Conservation (phyloP, 176 grass and related monocot species). For the Eleusine indica region DNA sequence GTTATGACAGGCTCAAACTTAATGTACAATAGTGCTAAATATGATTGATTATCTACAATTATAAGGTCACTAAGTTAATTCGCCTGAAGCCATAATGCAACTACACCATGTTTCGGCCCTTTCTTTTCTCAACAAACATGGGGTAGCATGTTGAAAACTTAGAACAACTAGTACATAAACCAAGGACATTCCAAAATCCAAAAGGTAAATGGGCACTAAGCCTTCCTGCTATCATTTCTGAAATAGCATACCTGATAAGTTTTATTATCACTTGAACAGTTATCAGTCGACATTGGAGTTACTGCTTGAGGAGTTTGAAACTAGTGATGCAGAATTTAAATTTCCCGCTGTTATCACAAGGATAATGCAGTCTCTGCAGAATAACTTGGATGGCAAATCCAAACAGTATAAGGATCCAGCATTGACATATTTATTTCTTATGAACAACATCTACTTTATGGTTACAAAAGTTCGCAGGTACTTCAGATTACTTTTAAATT, state of each 20-base stretch:
- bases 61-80: too few species aligned
- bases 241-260: slow-evolving; percentile 25
- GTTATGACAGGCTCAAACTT: too few species aligned
- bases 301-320: slow-evolving; percentile 82
- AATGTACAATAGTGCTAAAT: too few species aligned
- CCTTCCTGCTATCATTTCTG: background rate
- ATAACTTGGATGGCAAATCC: slow-evolving; percentile 89
- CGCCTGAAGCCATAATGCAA: too few species aligned
- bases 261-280: slow-evolving; percentile 53
- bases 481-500: slow-evolving; percentile 18
- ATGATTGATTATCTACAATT: too few species aligned
- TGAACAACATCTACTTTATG: slow-evolving; percentile 95
- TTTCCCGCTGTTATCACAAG: slow-evolving; percentile 81
- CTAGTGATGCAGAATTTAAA: slow-evolving; percentile 71
- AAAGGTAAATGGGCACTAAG: too few species aligned
- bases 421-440: slow-evolving; percentile 78
- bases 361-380: slow-evolving; percentile 97
- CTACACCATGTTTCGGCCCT: too few species aligned
- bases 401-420: slow-evolving; percentile 90
- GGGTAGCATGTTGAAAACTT: too few species aligned
- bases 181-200: too few species aligned
- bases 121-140: too few species aligned
- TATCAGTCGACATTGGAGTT: slow-evolving; percentile 87
- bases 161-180: too few species aligned
- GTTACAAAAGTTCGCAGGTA: slow-evolving; percentile 95